These are phyloP conservation scores for Isatis lusitanica DNA, from an alignment of 441 rosid species.

Conservation along the genomic window DNA sequence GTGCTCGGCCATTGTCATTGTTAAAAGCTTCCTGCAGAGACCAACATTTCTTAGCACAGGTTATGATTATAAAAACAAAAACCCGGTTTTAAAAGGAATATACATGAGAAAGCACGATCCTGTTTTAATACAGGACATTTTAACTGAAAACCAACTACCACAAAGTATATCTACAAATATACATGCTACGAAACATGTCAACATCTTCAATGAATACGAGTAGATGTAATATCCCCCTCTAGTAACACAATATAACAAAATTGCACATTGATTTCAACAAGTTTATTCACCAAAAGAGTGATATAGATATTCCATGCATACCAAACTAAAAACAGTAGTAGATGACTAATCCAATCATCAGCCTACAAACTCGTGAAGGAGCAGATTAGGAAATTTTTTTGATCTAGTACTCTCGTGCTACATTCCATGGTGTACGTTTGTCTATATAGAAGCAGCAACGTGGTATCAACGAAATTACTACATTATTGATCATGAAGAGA, in stretches of 20 bases:
- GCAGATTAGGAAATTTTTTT: not conserved
- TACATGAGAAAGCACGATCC: slow-evolving; percentile 1
- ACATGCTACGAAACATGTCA: not conserved
- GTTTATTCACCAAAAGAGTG: not conserved
- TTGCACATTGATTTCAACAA: not conserved
- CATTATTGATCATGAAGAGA: slow-evolving; percentile 5
- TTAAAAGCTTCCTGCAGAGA: slow-evolving; percentile 80
- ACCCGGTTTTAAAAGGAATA: slow-evolving; percentile 1
- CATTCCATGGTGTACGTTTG: not conserved
- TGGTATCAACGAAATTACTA: slow-evolving; percentile 12
- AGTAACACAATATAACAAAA: not conserved
- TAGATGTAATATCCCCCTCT: slow-evolving; percentile 1
- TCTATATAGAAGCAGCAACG: slow-evolving; percentile 15
- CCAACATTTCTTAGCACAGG: not conserved
- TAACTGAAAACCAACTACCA: not conserved
- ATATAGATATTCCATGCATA: slow-evolving; percentile 7
- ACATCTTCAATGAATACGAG: not conserved
- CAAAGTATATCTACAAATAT: slow-evolving; percentile 7
- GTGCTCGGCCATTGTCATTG: slow-evolving; percentile 89
- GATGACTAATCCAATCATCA: slow-evolving; percentile 2
- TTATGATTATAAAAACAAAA: not conserved
- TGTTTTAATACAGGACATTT: slow-evolving; percentile 9
- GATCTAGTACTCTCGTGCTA: slow-evolving; percentile 1
- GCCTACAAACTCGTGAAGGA: slow-evolving; percentile 9
- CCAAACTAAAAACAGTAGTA: slow-evolving; percentile 22